Conservation (phyloP, 2,329 filamentous ascomycete species). For the Trichoderma sp. region DNA sequence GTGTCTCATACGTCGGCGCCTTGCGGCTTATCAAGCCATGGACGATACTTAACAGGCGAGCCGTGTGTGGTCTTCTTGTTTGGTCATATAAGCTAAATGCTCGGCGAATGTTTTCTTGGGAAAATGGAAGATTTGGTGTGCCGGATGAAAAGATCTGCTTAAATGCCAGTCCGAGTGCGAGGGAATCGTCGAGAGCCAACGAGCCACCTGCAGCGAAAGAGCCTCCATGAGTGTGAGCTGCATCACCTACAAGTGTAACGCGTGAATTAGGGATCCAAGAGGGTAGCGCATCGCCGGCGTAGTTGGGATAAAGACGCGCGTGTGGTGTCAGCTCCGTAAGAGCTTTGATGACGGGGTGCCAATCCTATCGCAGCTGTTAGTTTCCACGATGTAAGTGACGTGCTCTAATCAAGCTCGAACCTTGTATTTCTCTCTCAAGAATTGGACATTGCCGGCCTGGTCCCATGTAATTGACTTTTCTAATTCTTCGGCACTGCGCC, state of each 20-base stretch:
- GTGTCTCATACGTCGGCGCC: neutral
- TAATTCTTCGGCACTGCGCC: slow-evolving; percentile 30
- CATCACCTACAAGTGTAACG: slow-evolving; percentile 38
- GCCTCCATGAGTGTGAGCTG: slow-evolving; percentile 40
- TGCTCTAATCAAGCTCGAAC: neutral
- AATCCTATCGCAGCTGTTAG: slow-evolving; percentile 26
- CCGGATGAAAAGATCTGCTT: neutral
- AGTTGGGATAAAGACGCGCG: slow-evolving; percentile 42
- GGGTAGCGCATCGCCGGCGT: slow-evolving; percentile 36
- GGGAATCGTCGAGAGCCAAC: slow-evolving; percentile 38
- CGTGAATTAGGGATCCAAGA: slow-evolving; percentile 35
- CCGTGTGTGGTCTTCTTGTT: slow-evolving; percentile 19
- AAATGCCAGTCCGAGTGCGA: slow-evolving; percentile 6
- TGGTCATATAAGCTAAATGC: slow-evolving; percentile 17
- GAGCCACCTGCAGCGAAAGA: slow-evolving; percentile 39
- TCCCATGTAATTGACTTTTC: slow-evolving; percentile 38
- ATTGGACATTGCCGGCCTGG: slow-evolving; percentile 33
- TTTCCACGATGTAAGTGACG: neutral
- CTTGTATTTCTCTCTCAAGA: slow-evolving; percentile 36
- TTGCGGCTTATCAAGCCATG: slow-evolving; percentile 9
- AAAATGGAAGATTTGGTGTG: neutral
- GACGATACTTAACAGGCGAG: slow-evolving; percentile 19
- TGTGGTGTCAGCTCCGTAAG: slow-evolving; percentile 40
- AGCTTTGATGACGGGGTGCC: slow-evolving; percentile 39
- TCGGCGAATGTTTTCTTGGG: neutral